Base-by-base conservation (phyloP, 2,329 filamentous ascomycete genomes). In the Nemania sp. region DNA sequence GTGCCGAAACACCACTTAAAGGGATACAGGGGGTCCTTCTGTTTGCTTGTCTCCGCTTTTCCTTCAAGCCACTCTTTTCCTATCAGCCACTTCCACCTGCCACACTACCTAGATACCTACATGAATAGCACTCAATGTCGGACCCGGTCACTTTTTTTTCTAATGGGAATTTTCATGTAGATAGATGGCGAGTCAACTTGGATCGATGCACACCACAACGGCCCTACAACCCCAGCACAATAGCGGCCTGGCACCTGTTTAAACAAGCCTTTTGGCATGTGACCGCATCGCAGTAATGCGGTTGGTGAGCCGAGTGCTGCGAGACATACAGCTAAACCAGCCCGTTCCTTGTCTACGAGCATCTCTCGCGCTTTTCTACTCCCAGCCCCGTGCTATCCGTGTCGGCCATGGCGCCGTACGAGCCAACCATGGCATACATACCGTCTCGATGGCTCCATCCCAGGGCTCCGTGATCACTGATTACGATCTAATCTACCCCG, bases 211-310 rank as follows among this genome's bases (percentile, higher is more conserved):
- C 53, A 54, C 22, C 45, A 54, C 47, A 27, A 65, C 55, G 32
- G 6, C 13, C 45, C 52, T n/a, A 60, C 53, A 38, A 26, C 52
- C 24, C 29, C 47, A n/a, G 22, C 10, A 56, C 45, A 54, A 35
- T 51, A 62, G 27, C 49, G 32, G 59, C 47, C 52, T 51, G 41
- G 52, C 24, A 20, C 32, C 49, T 4, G 10, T 32, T 57, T 41
- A 24, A 41, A 51, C 27, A 56, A 45, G 52, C 26, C 64, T 45
- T 24, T 38, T 73, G 72, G 70, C 59, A 77, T 77, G 76, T 74
- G 47, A 73, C 59, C 57, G 64, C 51, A 67, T 71, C 58, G 73
- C 73, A 78, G 77, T 77, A 77, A 79, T 79, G 77, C 77, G 75
- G 77, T 63, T 73, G 73, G 75, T 69, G 75, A 72, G 69, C 69